Percentiles rank a stretch among this genome's conserved stretches.
Evolutionary conservation across 306 rosid genomes (phyloP).

Genomic region (Pyrus communis): DNA sequence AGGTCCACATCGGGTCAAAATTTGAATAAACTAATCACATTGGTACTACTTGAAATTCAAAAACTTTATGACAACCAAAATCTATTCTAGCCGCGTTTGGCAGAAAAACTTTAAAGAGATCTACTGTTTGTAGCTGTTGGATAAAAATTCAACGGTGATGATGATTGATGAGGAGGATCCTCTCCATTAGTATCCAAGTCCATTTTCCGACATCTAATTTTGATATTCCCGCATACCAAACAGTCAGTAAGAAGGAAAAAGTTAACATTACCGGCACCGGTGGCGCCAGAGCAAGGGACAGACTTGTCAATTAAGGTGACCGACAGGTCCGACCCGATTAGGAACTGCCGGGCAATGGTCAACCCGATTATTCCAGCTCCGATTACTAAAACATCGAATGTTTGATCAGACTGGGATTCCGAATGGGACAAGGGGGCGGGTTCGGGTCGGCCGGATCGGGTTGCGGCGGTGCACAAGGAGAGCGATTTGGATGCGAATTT

Average conservation of each 20-base stretch:
- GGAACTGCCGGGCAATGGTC: slow-evolving; percentile 63
- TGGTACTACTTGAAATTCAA: too few species aligned
- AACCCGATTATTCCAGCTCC: slow-evolving; percentile 90
- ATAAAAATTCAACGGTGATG: too few species aligned
- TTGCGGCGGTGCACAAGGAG: slow-evolving; percentile 1
- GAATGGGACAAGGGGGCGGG: background rate
- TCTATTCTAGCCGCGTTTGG: too few species aligned
- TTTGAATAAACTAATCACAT: background rate
- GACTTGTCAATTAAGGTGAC: slow-evolving; percentile 77
- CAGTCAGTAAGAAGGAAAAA: background rate
- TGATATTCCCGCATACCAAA: background rate
- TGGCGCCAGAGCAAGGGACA: slow-evolving; percentile 96
- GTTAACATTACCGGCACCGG: slow-evolving; percentile 74
- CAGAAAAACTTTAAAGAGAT: background rate
- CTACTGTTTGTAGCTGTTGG: too few species aligned
- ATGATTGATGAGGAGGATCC: too few species aligned
- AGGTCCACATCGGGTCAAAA: background rate
- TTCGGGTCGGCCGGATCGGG: slow-evolving; percentile 6
- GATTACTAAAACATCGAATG: slow-evolving; percentile 63
- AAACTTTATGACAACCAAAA: too few species aligned
- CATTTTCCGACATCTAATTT: background rate
- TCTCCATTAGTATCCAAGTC: too few species aligned
- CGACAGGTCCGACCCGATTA: slow-evolving; percentile 58
- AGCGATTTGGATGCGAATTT: slow-evolving; percentile 4
- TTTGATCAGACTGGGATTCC: slow-evolving; percentile 10